Evolutionary conservation across 345 rosid species (phyloP).

Genomic region (Aquilaria malaccensis): DNA sequence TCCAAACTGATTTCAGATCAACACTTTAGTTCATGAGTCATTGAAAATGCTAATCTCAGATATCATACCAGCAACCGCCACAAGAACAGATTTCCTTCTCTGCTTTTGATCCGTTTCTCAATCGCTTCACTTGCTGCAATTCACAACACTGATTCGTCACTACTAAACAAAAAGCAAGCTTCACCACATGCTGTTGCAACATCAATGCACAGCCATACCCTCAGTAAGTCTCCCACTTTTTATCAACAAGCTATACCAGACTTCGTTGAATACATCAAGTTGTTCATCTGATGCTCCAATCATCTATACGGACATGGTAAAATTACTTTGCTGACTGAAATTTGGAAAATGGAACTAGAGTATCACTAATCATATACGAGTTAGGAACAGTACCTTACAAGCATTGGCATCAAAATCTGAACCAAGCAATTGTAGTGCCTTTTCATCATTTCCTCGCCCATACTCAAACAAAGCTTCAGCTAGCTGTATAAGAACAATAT

Average conservation of each 20-base stretch:
- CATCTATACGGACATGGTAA: constrained; percentile 27
- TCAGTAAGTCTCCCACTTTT: constrained; percentile 45
- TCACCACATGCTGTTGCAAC: neutral
- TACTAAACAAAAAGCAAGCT: constrained; percentile 2
- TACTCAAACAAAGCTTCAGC: constrained; percentile 67
- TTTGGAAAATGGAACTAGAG: constrained; percentile 3
- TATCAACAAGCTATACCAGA: constrained; percentile 66
- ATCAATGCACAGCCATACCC: constrained; percentile 32
- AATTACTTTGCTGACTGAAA: neutral
- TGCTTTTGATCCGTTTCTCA: constrained; percentile 41
- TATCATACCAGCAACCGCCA: constrained; percentile 73
- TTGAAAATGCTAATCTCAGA: constrained; percentile 1
- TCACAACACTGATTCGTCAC: constrained; percentile 7
- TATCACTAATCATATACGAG: neutral
- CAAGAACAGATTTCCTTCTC: constrained; percentile 69
- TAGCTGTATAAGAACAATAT: constrained; percentile 32
- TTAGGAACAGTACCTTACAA: constrained; percentile 49
- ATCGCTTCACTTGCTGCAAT: constrained; percentile 52
- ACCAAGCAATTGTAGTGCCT: constrained; percentile 53
- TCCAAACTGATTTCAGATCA: neutral
- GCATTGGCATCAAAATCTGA: constrained; percentile 54
- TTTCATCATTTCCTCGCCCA: constrained; percentile 44
- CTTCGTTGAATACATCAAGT: constrained; percentile 82
- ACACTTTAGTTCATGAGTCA: neutral
- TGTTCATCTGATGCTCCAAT: constrained; percentile 91